These are phyloP conservation scores for Penicillium sp. DNA, from an alignment of 2,329 filamentous ascomycete species.

Conservation along the genomic window DNA sequence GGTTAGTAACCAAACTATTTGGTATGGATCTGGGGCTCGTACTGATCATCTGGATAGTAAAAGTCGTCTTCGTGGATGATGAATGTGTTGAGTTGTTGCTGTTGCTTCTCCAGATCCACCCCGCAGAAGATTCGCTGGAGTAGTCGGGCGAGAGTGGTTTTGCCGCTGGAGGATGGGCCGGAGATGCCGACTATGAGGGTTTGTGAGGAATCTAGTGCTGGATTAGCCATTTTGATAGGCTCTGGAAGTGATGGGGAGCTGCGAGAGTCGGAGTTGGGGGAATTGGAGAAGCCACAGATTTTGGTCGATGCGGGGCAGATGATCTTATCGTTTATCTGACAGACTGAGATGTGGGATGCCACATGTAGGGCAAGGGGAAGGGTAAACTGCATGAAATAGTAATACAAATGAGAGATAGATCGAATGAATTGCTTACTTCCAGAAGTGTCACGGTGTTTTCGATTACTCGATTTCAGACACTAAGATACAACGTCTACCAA, in stretches of 20 bases:
- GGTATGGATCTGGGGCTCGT: too few relatives aligned
- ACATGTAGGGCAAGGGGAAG: too few relatives aligned
- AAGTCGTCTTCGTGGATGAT: constrained; percentile 97
- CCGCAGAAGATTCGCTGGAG: constrained; percentile 77
- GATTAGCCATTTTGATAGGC: constrained; percentile 4
- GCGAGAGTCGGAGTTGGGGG: neutral
- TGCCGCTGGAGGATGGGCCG: constrained; percentile 89
- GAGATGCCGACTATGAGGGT: constrained; percentile 77
- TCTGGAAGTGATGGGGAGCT: neutral
- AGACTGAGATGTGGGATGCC: too few relatives aligned
- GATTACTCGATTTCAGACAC: too few relatives aligned
- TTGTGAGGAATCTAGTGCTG: neutral
- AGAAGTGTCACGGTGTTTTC: too few relatives aligned
- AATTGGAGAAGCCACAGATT: neutral
- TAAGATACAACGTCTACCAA: too few relatives aligned
- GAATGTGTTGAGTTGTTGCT: constrained; percentile 52
- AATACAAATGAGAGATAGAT: too few relatives aligned
- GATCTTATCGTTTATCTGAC: neutral
- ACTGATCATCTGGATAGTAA: constrained; percentile 79
- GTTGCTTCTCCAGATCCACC: constrained; percentile 7
- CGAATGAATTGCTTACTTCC: too few relatives aligned
- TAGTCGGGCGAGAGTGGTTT: constrained; percentile 88
- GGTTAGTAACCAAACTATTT: too few relatives aligned
- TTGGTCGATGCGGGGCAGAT: neutral
- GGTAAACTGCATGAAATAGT: too few relatives aligned